These are phyloP conservation scores for Parasitella parasitica DNA, from an alignment of 371 early-diverging fungal genomes.

Conservation along the genomic window DNA sequence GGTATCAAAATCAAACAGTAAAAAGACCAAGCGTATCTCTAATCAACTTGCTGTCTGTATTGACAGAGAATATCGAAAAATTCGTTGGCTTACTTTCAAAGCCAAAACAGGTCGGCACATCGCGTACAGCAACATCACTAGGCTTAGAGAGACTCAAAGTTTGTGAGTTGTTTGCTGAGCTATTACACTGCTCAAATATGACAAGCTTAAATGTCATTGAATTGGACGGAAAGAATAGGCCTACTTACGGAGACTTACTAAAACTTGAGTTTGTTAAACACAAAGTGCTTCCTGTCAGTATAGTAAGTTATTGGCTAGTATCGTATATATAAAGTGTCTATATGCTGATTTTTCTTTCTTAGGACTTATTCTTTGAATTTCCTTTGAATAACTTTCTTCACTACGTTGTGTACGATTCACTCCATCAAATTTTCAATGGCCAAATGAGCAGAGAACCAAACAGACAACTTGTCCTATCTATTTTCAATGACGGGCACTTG, in stretches of 20 bases:
- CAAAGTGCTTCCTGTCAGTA: constrained; percentile 57
- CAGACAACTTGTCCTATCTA: constrained; percentile 68
- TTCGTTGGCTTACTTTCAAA: constrained; percentile 63
- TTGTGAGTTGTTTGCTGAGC: constrained; percentile 94
- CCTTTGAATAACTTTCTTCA: constrained; percentile 96
- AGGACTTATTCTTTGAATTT: constrained; percentile 83
- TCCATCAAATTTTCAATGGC: constrained; percentile 91
- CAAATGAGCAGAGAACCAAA: constrained; percentile 62
- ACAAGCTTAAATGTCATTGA: constrained; percentile 54
- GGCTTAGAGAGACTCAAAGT: constrained; percentile 91
- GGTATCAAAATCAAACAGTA: constrained; percentile 21
- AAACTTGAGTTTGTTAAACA: constrained; percentile 67
- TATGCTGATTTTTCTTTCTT: background rate
- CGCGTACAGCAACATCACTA: constrained; percentile 60
- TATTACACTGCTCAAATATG: constrained; percentile 85
- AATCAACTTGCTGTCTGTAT: constrained; percentile 78
- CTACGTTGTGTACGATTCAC: constrained; percentile 93
- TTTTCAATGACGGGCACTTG: constrained; percentile 79
- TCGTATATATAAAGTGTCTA: background rate
- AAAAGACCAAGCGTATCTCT: constrained; percentile 40
- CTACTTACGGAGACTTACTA: constrained; percentile 67
- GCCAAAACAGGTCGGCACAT: constrained; percentile 31
- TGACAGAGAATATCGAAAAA: constrained; percentile 68
- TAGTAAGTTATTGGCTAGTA: constrained; percentile 25
- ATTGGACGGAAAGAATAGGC: background rate